phyloP scores from a whole-genome alignment of 2,329 filamentous ascomycete genomes.

The Verticillium nonalfalfae region DNA sequence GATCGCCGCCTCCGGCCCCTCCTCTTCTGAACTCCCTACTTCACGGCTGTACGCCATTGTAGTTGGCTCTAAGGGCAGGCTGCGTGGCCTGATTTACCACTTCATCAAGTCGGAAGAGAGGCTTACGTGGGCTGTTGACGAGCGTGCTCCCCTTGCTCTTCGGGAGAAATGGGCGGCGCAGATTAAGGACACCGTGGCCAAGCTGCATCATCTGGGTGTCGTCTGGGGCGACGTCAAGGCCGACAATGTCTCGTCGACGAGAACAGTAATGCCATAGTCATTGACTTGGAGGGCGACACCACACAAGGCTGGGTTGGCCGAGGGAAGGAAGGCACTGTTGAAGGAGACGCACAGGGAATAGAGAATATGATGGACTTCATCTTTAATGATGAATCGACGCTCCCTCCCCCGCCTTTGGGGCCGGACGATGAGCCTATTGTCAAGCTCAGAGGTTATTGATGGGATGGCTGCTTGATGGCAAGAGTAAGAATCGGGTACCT shows the following conservation, averaged over 20 bases:
- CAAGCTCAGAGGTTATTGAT: background rate
- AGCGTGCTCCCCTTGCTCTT: background rate
- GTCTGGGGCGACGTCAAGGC: conserved; percentile 23
- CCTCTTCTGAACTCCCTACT: background rate
- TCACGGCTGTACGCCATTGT: background rate
- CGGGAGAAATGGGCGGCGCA: conserved; percentile 12
- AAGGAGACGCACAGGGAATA: conserved; percentile 17
- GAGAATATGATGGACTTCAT: conserved; percentile 7
- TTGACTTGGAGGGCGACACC: conserved; percentile 21
- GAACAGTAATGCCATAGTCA: conserved; percentile 19
- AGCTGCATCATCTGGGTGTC: conserved; percentile 14
- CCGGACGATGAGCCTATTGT: background rate
- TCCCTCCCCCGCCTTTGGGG: background rate
- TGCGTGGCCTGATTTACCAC: background rate
- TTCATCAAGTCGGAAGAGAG: background rate
- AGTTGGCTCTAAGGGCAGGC: background rate
- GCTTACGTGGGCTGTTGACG: background rate
- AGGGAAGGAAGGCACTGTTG: conserved; percentile 15
- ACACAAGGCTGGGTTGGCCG: conserved; percentile 20
- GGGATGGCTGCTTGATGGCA: background rate
- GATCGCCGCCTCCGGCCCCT: background rate
- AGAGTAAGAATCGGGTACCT: too few relatives aligned
- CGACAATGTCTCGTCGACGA: conserved; percentile 21
- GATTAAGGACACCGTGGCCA: conserved; percentile 9
- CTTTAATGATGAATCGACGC: background rate